Base-by-base conservation (phyloP, 805 yeast species). In the Nakazawaea laoshanensis region DNA sequence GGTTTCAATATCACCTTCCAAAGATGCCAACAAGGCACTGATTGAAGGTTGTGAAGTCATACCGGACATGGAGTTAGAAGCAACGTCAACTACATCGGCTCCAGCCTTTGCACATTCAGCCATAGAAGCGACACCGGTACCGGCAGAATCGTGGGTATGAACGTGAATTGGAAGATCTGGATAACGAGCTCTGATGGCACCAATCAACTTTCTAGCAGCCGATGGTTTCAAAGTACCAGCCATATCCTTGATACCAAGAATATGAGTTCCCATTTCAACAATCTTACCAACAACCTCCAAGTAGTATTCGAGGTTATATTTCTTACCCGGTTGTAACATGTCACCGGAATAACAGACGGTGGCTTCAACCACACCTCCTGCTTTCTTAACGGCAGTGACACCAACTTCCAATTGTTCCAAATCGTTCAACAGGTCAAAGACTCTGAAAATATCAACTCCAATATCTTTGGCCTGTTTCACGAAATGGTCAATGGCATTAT, bases 131-230 rank as follows among this genome's bases (percentile, higher is more conserved):
- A 92, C 96, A 62, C 95, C 99, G 36, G 98, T 92, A 66, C 98
- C 99, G 23, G 99, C 98, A 42, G 97, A 88, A 63, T 92, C 99
- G 63, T 92, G 99, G 22, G 97, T 88, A 64, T 92, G 99, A 28
- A 92, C 96, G 57, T 92, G 99, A 54, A 92, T 92, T 47, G 97
- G 96, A 54, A 92, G 69, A 52, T 85, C 76, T 38, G 99, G 98
- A 62, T 83, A 85, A 60, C 73, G 78, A 40, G 71, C 74, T 63
- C 98, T 77, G 48, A 92, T 75, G 19, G 84, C 65, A 40, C 88
- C 75, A 47, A 92, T 73, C 54, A 92, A 75, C 35, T 78, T 46
- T 30, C 69, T 74, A 28, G 98, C 98, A 41, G 98, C 98, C 40
- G 74, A 66, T 41, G 99, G 98, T 62, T 89, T 88, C 66, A 92